Base-by-base conservation (phyloP, 306 rosid species). In the Citrullus mucosospermus region DNA sequence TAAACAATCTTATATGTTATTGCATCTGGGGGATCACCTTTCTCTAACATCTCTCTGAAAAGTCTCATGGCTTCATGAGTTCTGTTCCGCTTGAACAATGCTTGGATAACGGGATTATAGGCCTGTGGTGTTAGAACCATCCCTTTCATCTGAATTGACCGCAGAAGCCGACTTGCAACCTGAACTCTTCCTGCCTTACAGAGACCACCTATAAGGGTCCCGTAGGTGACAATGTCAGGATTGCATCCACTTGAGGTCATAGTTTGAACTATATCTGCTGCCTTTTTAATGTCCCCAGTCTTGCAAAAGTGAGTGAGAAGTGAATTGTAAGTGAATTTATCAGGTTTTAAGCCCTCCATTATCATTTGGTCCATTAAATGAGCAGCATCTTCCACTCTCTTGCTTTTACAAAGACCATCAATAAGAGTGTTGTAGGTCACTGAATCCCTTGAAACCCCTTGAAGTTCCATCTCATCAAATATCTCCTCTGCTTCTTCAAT, bases 361-460 rank as follows among this genome's bases (percentile, higher is more conserved):
- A 95, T 86, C 98, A 95, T 92, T 87, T 91, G 98, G 81, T 95
- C 97, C 97, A 95, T 86, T 56, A 95, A 94, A 78, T 88, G 91
- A 78, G 97, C 79, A 80, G 98, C 97, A 55, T 92, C 98, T 65
- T 86, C 98, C 71, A 92, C 87, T 78, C 96, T 87, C 85, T 81
- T 82, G 78, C 79, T 83, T 86, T 86, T 90, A 80, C 96, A 95
- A 4, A 95, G 97, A 10, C 97, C 96, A 70, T 90, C 94, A 55
- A 95, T 89, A 77, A 95, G 93, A 12, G 90, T 87, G 82, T 95
- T 95, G 82, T 95, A 95, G 20, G 93, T 89, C 71, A 92, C 88
- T 1, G 96, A 82, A 80, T 87, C 88, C 87, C 96, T 92, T 2
- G 97, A 95, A 81, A 92, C 90, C 76, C 97, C 98, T 9, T 82